Evolutionary conservation across 2,329 filamentous ascomycete genomes (phyloP).

Genomic region (Neopestalotiopsis clavispora): DNA sequence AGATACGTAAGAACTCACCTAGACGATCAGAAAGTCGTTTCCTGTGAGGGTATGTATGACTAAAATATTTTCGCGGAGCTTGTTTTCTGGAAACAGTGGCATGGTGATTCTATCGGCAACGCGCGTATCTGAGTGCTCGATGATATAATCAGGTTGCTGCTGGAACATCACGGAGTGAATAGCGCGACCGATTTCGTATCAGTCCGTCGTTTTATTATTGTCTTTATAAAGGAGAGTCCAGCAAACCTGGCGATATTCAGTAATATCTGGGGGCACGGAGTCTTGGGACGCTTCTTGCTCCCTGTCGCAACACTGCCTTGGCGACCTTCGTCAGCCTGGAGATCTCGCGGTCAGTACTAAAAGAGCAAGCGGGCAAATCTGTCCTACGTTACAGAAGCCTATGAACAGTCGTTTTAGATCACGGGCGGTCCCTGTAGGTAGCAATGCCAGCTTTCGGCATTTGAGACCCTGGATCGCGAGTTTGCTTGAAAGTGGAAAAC

Average conservation of each 20-base stretch:
- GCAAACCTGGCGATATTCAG: neutral
- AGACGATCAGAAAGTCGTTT: neutral
- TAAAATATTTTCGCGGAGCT: neutral
- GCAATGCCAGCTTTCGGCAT: slow-evolving; percentile 5
- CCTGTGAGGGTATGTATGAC: neutral
- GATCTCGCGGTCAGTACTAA: neutral
- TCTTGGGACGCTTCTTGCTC: neutral
- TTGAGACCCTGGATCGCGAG: slow-evolving; percentile 4
- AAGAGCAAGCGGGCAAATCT: neutral
- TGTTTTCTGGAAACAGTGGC: too few relatives aligned
- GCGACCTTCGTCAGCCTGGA: neutral
- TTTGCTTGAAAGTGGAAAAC: neutral
- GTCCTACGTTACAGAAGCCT: slow-evolving; percentile 11
- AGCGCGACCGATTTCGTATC: neutral
- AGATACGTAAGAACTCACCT: neutral
- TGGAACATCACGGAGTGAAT: neutral
- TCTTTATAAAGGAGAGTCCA: neutral
- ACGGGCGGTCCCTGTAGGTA: neutral
- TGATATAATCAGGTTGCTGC: neutral
- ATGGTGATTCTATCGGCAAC: slow-evolving; percentile 3
- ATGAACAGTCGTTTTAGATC: neutral
- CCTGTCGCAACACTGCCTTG: neutral
- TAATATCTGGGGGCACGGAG: neutral
- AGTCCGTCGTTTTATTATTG: neutral
- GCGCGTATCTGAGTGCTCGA: neutral